Evolutionary conservation across 208 protist species (phyloP).

Genomic region (Leishmania arabica): DNA sequence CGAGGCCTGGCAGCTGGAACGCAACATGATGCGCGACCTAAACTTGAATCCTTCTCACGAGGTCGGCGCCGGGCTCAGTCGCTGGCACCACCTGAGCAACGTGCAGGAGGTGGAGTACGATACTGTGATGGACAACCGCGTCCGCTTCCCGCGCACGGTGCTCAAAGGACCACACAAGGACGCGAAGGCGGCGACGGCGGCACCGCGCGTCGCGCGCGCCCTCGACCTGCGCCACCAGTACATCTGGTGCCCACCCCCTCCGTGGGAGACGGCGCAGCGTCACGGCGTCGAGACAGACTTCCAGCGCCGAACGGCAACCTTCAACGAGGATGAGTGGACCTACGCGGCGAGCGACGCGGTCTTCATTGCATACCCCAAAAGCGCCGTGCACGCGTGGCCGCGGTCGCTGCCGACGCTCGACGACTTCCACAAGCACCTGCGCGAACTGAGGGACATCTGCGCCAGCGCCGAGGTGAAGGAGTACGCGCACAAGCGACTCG

Average conservation of each 20-base stretch:
- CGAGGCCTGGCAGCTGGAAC: constrained; percentile 81
- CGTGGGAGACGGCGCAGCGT: constrained; percentile 66
- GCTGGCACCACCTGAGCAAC: constrained; percentile 84
- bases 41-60: constrained; percentile 54
- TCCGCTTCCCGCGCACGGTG: constrained; percentile 90
- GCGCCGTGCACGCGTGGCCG: constrained; percentile 82
- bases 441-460: constrained; percentile 76
- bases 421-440: constrained; percentile 74
- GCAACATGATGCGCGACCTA: constrained; percentile 81
- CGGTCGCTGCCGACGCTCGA: constrained; percentile 81
- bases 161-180: constrained; percentile 64
- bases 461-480: constrained; percentile 87
- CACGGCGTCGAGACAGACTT: constrained; percentile 85
- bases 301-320: constrained; percentile 79
- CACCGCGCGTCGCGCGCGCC: constrained; percentile 59
- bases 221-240: constrained; percentile 81
- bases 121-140: constrained; percentile 78
- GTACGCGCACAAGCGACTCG: constrained; percentile 90
- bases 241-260: constrained; percentile 75
- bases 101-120: constrained; percentile 89
- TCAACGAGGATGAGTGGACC: constrained; percentile 92
- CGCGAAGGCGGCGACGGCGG: constrained; percentile 39
- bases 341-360: constrained; percentile 87
- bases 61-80: constrained; percentile 47
- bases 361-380: constrained; percentile 81